Base-by-base conservation (phyloP, 1,284 basidiomycete species). In the Exobasidium cylindrosporum region DNA sequence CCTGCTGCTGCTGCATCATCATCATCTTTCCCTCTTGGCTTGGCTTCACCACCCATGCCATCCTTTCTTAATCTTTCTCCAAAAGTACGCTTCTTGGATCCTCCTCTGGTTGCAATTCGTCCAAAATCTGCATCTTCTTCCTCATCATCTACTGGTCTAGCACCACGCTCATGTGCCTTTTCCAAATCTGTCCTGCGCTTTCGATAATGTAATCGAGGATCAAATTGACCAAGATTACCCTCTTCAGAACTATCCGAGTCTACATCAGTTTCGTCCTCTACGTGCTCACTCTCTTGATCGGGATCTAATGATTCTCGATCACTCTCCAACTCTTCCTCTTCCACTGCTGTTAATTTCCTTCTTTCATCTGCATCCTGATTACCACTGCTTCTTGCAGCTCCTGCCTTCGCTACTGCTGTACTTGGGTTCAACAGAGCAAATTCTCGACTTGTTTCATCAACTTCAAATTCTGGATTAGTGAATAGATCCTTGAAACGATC, bases 401-500 rank as follows among this genome's bases (percentile, higher is more conserved):
- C 80, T 57, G 70, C 76, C 71, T 67, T 79, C 68, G 79, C 80
- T 24, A n/a, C 28, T 14, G 85, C 84, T 4, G 86, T 83, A 6
- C 91, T 93, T 3, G 96, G 95, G 79, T 98, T 95, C 79, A 97
- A 86, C 70, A 97, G 82, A 24, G 89, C 89, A 77, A 85, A 99
- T 82, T 97, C 96, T 76, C 90, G 84, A 67, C 84, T 90, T 46
- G 82, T 85, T 82, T 93, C 89, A 81, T 98, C 94, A 69, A 99
- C 90, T 77, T 91, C 85, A 81, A 91, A 99, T 63, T 91, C 91
- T n/a, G 92, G 89, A 76, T 97, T 88, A 80, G 91, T 88, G 82
- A 96, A 99, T 53, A 99, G 84, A 58, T 88, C 89, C 61, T 88
- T 84, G 86, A 98, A 98, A 66, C 96, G 89, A 60, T 89, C 86